A percentile compares a stretch with the other conserved stretches of the same genome.
Conservation (phyloP, 805 yeast genomes). For the Zygosaccharomyces rouxii region DNA sequence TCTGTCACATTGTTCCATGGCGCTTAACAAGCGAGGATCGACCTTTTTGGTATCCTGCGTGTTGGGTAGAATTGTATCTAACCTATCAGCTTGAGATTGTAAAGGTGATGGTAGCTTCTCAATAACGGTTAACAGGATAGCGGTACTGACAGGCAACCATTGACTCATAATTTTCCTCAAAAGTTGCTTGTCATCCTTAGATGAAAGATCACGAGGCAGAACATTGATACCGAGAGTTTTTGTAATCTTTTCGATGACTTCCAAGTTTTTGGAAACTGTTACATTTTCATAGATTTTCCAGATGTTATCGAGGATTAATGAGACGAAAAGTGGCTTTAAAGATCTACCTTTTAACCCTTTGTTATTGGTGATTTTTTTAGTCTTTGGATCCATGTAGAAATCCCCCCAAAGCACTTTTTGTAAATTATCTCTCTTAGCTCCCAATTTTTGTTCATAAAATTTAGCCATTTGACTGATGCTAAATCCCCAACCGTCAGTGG, state of each 20-base stretch:
- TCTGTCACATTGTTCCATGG: constrained; percentile 66
- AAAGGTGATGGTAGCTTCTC: constrained; percentile 82
- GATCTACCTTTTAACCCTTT: constrained; percentile 58
- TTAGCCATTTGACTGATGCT: constrained; percentile 83
- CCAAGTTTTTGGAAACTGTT: constrained; percentile 59
- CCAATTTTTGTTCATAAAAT: constrained; percentile 77
- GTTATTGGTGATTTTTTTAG: constrained; percentile 71
- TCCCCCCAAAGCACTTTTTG: constrained; percentile 96
- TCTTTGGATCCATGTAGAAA: constrained; percentile 80
- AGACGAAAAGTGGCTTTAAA: constrained; percentile 79
- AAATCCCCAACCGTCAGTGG: constrained; percentile 98
- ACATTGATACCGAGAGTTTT: constrained; percentile 64
- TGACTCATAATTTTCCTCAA: constrained; percentile 72
- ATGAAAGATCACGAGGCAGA: constrained; percentile 67
- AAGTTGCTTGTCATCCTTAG: constrained; percentile 68
- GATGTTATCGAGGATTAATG: constrained; percentile 78
- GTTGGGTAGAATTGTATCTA: constrained; percentile 59
- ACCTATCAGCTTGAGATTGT: constrained; percentile 66
- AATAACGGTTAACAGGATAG: constrained; percentile 77
- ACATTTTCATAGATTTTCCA: constrained; percentile 87
- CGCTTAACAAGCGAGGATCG: constrained; percentile 44
- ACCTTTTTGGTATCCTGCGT: constrained; percentile 38
- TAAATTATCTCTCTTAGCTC: constrained; percentile 72
- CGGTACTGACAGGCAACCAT: constrained; percentile 91
- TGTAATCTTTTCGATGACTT: constrained; percentile 69